Evolutionary conservation across 2,329 filamentous ascomycete species (phyloP), one percentile per base, ranked within the genome.

Genomic region (Aspergillus phoenicis): DNA sequence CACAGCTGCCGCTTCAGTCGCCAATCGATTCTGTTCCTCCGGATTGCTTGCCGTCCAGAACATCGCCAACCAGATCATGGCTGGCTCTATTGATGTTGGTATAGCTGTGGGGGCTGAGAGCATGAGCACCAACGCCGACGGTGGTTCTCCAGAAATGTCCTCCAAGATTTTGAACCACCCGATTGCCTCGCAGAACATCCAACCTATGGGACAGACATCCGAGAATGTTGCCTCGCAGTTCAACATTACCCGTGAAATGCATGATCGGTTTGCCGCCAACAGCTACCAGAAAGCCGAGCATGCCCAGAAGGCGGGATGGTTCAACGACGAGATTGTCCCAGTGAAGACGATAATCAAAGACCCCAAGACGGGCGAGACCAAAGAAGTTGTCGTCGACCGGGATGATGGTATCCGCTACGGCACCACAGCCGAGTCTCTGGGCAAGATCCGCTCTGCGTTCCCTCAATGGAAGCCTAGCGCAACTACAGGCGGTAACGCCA

Each of bases 401-500:
- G 93, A 97, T 73, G 93, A 97, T 70, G 93, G 93, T 64, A 84
- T 97, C 67, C 86, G 93, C 30, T 84, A 89, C 53, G 91, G 90
- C 66, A 91, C 95, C 67, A 97, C 93, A 1, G 85, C 85, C 65
- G 91, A 97, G 80, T 88, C 86, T 2, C 87, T 97, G 11, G 83
- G 82, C 78, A 96, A 96, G 85, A 92, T 97, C 76, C 87, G 86
- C 66, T 84, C 93, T 20, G 91, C 93, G 4, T 97, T 97, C 76
- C 87, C 91, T 59, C 91, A 95, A 59, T 78, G 76, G 76, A 60
- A 69, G 77, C 90, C 93, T 71, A 93, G 93, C 55, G 87, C 85
- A 67, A 97, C 97, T 77, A 93, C 96, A 79, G 93, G 91, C 57
- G 93, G 93, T 65, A 97, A 97, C 77, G 93, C 93, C 36, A 91